These are phyloP conservation scores for Kurtzmaniella cleridarum DNA, from an alignment of 805 yeast species.

Conservation along the genomic window DNA sequence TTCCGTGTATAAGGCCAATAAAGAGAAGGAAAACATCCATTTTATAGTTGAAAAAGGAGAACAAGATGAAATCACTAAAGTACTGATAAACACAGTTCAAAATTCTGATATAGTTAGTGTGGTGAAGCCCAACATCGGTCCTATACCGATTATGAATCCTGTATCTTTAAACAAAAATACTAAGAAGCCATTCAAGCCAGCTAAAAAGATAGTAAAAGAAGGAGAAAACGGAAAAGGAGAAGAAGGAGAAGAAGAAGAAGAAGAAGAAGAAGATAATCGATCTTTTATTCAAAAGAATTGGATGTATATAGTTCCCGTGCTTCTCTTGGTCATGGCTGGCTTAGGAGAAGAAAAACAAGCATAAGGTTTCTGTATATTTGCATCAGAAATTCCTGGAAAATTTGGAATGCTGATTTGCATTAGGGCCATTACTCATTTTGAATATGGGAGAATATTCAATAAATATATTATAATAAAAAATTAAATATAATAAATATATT, in stretches of 20 bases:
- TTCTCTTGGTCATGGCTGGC: constrained; percentile 30
- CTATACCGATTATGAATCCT: constrained; percentile 27
- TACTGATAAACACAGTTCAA: neutral
- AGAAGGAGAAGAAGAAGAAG: constrained; percentile 16
- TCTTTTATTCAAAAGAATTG: constrained; percentile 59
- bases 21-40: constrained; percentile 4
- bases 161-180: constrained; percentile 6
- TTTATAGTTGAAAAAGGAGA: neutral
- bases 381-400: too few relatives aligned
- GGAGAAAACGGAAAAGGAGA: constrained; percentile 16
- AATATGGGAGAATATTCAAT: too few relatives aligned
- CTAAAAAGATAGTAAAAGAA: constrained; percentile 20
- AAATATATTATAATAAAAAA: too few relatives aligned
- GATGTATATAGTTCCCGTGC: constrained; percentile 54
- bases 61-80: neutral
- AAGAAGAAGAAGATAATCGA: constrained; percentile 21
- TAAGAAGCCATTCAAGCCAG: constrained; percentile 13
- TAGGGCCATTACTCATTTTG: too few relatives aligned
- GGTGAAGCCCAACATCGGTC: constrained; percentile 9
- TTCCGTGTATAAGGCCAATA: constrained; percentile 7
- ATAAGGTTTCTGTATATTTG: too few relatives aligned
- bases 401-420: too few relatives aligned
- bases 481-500: too few relatives aligned
- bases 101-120: constrained; percentile 4
- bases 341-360: constrained; percentile 9